Evolutionary conservation across 805 yeast genomes (phyloP).

Genomic region (Diddensiella transvaalensis): DNA sequence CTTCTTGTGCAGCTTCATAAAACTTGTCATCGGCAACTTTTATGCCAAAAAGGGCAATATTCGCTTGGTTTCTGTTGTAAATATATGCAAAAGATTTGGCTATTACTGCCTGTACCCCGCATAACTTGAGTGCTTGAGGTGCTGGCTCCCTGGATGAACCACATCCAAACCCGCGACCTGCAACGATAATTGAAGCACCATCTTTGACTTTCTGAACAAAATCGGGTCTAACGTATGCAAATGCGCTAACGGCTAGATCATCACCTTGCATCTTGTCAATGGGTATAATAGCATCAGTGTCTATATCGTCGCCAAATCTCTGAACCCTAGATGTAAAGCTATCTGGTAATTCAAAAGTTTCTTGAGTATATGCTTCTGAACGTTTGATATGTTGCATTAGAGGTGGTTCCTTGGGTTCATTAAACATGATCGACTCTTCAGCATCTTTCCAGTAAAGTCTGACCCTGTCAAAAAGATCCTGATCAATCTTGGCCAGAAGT

Average conservation of each 20-base stretch:
- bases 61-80: conserved; percentile 16
- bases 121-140: conserved; percentile 9
- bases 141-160: conserved; percentile 19
- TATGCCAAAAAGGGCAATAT: conserved; percentile 18
- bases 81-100: conserved; percentile 18
- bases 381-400: neutral
- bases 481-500: conserved; percentile 8
- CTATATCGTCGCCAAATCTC: conserved; percentile 16
- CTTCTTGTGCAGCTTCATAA: conserved; percentile 11
- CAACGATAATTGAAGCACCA: conserved; percentile 12
- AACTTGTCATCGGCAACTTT: conserved; percentile 18
- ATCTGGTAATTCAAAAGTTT: conserved; percentile 8
- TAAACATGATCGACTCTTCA: conserved; percentile 9
- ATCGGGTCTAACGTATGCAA: conserved; percentile 17
- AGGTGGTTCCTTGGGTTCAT: conserved; percentile 9
- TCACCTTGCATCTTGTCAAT: conserved; percentile 14
- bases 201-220: conserved; percentile 6
- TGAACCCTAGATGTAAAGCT: conserved; percentile 12
- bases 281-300: conserved; percentile 19
- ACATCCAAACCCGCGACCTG: conserved; percentile 16
- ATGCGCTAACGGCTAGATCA: conserved; percentile 12
- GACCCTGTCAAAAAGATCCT: conserved; percentile 5
- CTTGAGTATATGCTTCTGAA: conserved; percentile 5
- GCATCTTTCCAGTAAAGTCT: conserved; percentile 12
- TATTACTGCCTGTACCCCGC: conserved; percentile 16